Conservation (phyloP, 345 rosid genomes). For the Gossypium rotundifolium region DNA sequence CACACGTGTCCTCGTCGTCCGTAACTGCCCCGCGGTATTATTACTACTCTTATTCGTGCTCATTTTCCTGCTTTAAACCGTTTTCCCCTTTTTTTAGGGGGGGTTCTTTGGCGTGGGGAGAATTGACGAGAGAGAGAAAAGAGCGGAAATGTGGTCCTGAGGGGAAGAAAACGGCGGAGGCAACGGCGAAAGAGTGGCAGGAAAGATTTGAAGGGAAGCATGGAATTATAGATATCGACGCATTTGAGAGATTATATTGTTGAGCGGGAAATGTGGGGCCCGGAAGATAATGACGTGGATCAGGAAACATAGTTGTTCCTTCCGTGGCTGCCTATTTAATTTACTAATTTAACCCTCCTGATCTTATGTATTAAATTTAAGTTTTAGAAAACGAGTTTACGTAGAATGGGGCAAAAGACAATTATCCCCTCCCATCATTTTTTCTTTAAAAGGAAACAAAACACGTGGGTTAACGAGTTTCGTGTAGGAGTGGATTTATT, state of each 20-base stretch:
- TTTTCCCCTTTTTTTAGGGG: background rate
- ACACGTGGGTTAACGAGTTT: too few species aligned
- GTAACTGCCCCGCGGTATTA: conserved; percentile 18
- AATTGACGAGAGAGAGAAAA: conserved; percentile 6
- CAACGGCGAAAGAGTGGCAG: background rate
- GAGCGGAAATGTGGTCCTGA: background rate
- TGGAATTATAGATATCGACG: background rate
- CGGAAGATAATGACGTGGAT: background rate
- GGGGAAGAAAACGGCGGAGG: background rate
- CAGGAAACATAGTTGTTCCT: background rate
- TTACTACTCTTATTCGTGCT: conserved; percentile 23
- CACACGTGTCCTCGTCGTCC: conserved; percentile 56
- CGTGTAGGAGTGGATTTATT: too few species aligned
- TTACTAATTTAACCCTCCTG: background rate
- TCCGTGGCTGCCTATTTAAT: background rate
- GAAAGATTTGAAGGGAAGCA: background rate
- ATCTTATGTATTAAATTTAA: background rate
- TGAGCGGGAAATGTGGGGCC: background rate
- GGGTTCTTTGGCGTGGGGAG: background rate
- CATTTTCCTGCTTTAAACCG: conserved; percentile 16
- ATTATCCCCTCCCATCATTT: too few species aligned
- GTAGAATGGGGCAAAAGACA: too few species aligned
- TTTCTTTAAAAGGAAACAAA: too few species aligned
- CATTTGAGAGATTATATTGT: background rate
- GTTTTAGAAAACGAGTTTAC: background rate